These are phyloP conservation scores for Pythium chondricola DNA, from an alignment of 352 stramenopile genomes.

Conservation along the genomic window DNA sequence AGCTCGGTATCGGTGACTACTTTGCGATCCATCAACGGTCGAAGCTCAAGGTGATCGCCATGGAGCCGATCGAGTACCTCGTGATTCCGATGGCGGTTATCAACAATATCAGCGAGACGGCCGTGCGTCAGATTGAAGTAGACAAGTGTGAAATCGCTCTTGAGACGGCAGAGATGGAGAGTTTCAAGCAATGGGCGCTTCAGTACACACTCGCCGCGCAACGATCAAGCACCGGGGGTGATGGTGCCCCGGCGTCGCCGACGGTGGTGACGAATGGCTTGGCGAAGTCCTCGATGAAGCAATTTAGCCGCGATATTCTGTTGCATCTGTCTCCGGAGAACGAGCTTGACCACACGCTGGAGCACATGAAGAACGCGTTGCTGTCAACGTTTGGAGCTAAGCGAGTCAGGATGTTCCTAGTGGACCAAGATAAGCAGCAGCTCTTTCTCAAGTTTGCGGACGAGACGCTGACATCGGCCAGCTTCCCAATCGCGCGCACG, in stretches of 20 bases:
- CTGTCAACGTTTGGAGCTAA: slow-evolving; percentile 48
- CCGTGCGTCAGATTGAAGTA: slow-evolving; percentile 24
- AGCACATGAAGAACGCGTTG: slow-evolving; percentile 56
- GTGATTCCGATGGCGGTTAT: slow-evolving; percentile 42
- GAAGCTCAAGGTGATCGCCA: slow-evolving; percentile 56
- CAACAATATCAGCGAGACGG: slow-evolving; percentile 4
- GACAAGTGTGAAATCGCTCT: slow-evolving; percentile 30
- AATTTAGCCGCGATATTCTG: slow-evolving; percentile 75
- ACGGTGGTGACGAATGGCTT: slow-evolving; percentile 24
- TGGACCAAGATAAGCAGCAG: slow-evolving; percentile 31
- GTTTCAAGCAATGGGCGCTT: slow-evolving; percentile 68
- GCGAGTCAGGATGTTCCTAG: slow-evolving; percentile 54
- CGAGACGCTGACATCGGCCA: slow-evolving; percentile 34
- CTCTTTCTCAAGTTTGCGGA: slow-evolving; percentile 69
- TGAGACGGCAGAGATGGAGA: slow-evolving; percentile 54
- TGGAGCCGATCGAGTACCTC: slow-evolving; percentile 61
- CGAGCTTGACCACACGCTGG: slow-evolving; percentile 69
- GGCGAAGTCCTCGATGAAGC: slow-evolving; percentile 53
- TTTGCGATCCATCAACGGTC: slow-evolving; percentile 36
- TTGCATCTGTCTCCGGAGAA: slow-evolving; percentile 69
- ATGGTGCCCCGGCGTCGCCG: slow-evolving; percentile 19
- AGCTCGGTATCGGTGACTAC: slow-evolving; percentile 66
- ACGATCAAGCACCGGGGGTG: slow-evolving; percentile 18
- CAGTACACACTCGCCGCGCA: slow-evolving; percentile 50
- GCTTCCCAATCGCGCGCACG: slow-evolving; percentile 22